Base-by-base conservation (phyloP, 345 rosid species). In the Salix suchowensis region DNA sequence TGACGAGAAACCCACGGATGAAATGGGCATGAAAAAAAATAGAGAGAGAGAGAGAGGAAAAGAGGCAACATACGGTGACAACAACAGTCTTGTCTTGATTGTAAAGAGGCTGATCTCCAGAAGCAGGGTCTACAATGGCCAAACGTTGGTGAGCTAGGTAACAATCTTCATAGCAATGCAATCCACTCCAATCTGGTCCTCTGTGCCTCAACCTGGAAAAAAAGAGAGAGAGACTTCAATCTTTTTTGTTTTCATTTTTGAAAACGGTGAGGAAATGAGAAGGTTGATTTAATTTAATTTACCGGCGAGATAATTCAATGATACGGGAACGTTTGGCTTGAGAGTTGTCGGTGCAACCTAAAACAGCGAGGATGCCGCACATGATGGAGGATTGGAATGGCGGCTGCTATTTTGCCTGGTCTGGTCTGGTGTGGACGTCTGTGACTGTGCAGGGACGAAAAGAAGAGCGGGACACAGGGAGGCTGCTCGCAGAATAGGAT, bases 121-220 rank as follows among this genome's bases (percentile, higher is more conserved):
- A 92, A 73, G 92, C 79, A 36, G 97, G 97, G 84, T 92, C 97
- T 48, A 92, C 79, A 62, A 92, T 89, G 24, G 97, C 97, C 82
- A 92, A 83, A 52, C 94, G 88, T 77, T 92, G 94, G 77, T 92
- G 97, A 81, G 97, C 87, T 67, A 92, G 89, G 78, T 88, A 92
- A 78, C 93, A 90, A 74, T 87, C 87, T 26, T 74, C 91, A 74
- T 83, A 82, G 80, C 90, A 90, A 81, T 89, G 90, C 71, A 92
- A 72, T 1, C 97, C 97, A 30, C 97, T 90, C 97, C 97, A 92
- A 28, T 92, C 97, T 44, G 97, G 97, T 72, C 94, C 97, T 85
- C 97, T 82, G 76, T 92, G 97, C 48, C 84, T 84, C 90, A 92
- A 77, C 69, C 97, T 90, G 18, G 1, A 42, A 42, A 42, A 11